These are phyloP conservation scores for Backusella tuberculispora DNA, from an alignment of 192 early-diverging fungal genomes.

Conservation along the genomic window DNA sequence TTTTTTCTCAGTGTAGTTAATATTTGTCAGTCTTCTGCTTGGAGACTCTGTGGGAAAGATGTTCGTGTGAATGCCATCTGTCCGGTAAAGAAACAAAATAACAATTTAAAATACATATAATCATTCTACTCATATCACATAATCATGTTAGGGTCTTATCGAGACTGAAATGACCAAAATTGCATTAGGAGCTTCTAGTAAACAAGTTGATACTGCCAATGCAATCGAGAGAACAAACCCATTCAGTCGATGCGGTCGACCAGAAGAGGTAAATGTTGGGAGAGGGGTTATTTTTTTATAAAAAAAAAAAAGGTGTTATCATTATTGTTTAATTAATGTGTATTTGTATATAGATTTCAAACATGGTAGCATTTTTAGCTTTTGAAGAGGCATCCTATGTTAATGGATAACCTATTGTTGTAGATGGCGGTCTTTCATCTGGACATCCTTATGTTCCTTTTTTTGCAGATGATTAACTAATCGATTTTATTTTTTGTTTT, in stretches of 20 bases:
- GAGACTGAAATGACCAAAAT: conserved; percentile 56
- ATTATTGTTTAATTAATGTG: not conserved
- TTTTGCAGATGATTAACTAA: not conserved
- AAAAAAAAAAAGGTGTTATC: not conserved
- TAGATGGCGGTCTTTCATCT: conserved; percentile 52
- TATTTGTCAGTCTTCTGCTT: conserved; percentile 44
- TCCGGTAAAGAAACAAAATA: conserved; percentile 39
- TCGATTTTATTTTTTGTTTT: no score
- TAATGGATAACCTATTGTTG: conserved; percentile 51
- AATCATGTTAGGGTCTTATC: conserved; percentile 43
- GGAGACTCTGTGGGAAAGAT: conserved; percentile 40
- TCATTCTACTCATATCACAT: not conserved
- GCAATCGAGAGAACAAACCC: conserved; percentile 32
- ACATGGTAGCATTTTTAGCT: conserved; percentile 48
- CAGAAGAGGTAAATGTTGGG: conserved; percentile 36
- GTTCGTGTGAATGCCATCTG: conserved; percentile 57
- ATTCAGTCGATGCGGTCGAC: conserved; percentile 38
- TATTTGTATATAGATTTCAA: conserved; percentile 40
- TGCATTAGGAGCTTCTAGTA: conserved; percentile 39
- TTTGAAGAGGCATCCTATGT: conserved; percentile 51
- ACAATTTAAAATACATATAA: not conserved
- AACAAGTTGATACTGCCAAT: no score
- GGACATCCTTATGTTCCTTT: conserved; percentile 28
- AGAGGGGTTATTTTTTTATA: not conserved
- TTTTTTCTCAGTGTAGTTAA: conserved; percentile 43